A percentile compares a stretch with the other conserved stretches of the same genome.
These are phyloP conservation scores for Candida quercuum DNA, from an alignment of 805 yeast species.

Conservation along the genomic window DNA sequence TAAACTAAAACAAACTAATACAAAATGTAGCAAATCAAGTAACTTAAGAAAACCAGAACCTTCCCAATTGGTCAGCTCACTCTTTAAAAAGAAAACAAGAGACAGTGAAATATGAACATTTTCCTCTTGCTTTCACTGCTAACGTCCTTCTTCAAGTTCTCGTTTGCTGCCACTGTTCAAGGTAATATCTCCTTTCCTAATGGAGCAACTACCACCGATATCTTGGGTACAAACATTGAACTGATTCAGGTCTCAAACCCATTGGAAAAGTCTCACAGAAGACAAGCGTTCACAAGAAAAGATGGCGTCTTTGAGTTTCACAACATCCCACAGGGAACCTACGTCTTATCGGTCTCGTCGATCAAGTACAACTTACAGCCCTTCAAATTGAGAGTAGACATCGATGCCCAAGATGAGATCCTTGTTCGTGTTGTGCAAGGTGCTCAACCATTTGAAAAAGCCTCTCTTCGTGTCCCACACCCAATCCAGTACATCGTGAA, in stretches of 20 bases:
- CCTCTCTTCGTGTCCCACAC: constrained; percentile 4
- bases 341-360: constrained; percentile 13
- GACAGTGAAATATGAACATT: no score
- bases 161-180: constrained; percentile 1
- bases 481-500: constrained; percentile 23
- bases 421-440: constrained; percentile 10
- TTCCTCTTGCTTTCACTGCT: no score
- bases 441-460: constrained; percentile 8
- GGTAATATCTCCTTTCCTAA: constrained; percentile 12
- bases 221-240: constrained; percentile 11
- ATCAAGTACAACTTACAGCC: constrained; percentile 20
- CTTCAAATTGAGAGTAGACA: constrained; percentile 15
- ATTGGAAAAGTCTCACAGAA: neutral
- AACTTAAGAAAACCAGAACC: no score
- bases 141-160: neutral
- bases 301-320: constrained; percentile 14
- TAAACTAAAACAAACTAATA: no score
- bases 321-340: constrained; percentile 14
- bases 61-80: no score
- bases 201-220: constrained; percentile 10
- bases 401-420: constrained; percentile 9
- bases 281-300: constrained; percentile 5
- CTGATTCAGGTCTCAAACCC: constrained; percentile 7
- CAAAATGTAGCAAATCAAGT: no score
- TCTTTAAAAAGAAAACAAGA: no score